phyloP scores from a whole-genome alignment of 108 stramenopile species.

The Ochromonas danica region DNA sequence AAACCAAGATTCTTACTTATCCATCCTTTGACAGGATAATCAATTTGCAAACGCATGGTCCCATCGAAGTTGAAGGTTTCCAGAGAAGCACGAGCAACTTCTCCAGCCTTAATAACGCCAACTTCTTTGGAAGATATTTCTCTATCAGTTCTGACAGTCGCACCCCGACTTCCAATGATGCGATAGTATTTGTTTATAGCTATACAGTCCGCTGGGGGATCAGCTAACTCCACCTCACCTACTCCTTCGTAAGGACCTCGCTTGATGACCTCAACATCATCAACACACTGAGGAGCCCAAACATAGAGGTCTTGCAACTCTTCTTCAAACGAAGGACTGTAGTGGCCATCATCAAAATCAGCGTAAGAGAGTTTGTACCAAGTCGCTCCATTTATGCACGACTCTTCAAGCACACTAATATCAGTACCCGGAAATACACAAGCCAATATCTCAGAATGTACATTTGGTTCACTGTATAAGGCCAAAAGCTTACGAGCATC shows the following conservation, averaged over 20 bases:
- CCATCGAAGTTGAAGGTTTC: conserved; percentile 29
- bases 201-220: background rate
- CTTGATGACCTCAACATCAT: background rate
- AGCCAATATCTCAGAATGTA: conserved; percentile 4
- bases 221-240: background rate
- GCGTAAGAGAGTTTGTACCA: background rate
- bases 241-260: background rate
- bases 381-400: background rate
- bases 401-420: conserved; percentile 19
- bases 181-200: background rate
- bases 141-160: background rate
- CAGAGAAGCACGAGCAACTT: background rate
- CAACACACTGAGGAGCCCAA: background rate
- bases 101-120: background rate
- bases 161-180: conserved; percentile 2
- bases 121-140: background rate
- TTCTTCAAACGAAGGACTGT: background rate
- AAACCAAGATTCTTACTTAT: conserved; percentile 24
- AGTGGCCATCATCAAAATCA: conserved; percentile 12
- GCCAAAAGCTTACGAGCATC: background rate
- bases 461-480: background rate
- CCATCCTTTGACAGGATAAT: conserved; percentile 22
- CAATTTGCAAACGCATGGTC: conserved; percentile 12
- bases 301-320: background rate
- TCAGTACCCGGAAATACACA: conserved; percentile 20